These are phyloP conservation scores for Dalbergia cultrata DNA, from an alignment of 306 rosid species.

Conservation along the genomic window DNA sequence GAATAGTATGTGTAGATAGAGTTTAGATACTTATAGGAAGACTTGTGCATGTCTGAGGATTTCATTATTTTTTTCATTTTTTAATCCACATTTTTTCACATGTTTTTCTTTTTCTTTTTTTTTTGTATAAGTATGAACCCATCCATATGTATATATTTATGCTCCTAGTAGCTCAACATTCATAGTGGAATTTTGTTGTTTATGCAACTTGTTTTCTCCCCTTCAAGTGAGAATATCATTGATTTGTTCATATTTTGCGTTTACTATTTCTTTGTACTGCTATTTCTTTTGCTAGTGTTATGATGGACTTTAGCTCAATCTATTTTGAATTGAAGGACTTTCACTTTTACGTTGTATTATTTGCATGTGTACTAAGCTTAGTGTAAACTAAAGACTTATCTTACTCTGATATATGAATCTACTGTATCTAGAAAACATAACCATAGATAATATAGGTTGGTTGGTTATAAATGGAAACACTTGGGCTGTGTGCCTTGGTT, in stretches of 20 bases:
- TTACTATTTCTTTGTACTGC: too few species aligned
- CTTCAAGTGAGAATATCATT: neutral
- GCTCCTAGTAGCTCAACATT: conserved; percentile 46
- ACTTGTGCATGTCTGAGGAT: conserved; percentile 34
- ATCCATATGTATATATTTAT: conserved; percentile 48
- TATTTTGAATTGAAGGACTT: too few species aligned
- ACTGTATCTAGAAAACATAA: too few species aligned
- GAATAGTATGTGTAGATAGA: conserved; percentile 57
- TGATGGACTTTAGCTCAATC: too few species aligned
- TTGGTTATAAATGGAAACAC: too few species aligned
- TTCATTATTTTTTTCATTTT: conserved; percentile 21
- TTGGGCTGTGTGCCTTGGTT: too few species aligned
- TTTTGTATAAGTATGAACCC: conserved; percentile 9
- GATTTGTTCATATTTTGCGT: neutral
- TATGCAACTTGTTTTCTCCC: conserved; percentile 41
- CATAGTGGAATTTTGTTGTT: conserved; percentile 37
- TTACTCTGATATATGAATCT: too few species aligned
- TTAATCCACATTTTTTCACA: neutral
- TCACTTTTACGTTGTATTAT: neutral
- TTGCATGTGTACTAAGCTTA: too few species aligned
- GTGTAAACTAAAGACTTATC: too few species aligned
- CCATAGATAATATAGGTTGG: too few species aligned
- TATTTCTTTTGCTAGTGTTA: neutral
- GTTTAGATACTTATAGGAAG: conserved; percentile 29
- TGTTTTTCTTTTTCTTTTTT: neutral